Base-by-base conservation (phyloP, 805 yeast species). In the Suhomyces faveliae region DNA sequence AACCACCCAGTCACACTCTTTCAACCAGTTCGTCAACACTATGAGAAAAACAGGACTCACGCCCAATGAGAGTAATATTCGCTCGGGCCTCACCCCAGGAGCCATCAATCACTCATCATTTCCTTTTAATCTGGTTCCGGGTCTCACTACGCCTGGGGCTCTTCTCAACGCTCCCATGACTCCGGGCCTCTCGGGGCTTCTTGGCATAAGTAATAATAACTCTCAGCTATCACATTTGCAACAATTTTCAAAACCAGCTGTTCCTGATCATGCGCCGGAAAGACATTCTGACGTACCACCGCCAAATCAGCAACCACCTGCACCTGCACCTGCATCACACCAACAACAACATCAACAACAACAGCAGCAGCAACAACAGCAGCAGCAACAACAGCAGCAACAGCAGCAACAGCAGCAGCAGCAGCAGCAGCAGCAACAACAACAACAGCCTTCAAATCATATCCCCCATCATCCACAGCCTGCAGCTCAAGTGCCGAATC, bases 11-110 rank as follows among this genome's bases (percentile, higher is more conserved):
- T 27, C 47, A 10, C 19, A 33, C 46, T 54, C 54, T 20, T 60
- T 55, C 40, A 56, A 52, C 38, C 72, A 63, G 51, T 67, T 67
- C 52, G 52, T 63, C 11, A 49, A 54, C 46, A 57, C 64, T 17
- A 60, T 70, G 43, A 60, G 73, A 30, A 71, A 80, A 51, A 63
- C 87, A 0, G 92, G 89, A 0, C 69, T 88, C 40, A 84, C 90
- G 0, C 94, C 94, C 2, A 86, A 83, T 62, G 95, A 87, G 60
- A 79, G 89, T 4, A 77, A 82, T 43, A 55, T 88, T 43, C 74
- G 96, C 54, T 73, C 87, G 0, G 92, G 94, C 0, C 62, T 85
- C 22, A 84, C 91, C 0, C 91, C 91, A 0, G 87, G 83, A 1
- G 67, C 60, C 1, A 49, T 61, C 27, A 59, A 52, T 44, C 62